These are phyloP conservation scores for Euphrasia arctica DNA, from an alignment of 305 asterid genomes.

Conservation along the genomic window DNA sequence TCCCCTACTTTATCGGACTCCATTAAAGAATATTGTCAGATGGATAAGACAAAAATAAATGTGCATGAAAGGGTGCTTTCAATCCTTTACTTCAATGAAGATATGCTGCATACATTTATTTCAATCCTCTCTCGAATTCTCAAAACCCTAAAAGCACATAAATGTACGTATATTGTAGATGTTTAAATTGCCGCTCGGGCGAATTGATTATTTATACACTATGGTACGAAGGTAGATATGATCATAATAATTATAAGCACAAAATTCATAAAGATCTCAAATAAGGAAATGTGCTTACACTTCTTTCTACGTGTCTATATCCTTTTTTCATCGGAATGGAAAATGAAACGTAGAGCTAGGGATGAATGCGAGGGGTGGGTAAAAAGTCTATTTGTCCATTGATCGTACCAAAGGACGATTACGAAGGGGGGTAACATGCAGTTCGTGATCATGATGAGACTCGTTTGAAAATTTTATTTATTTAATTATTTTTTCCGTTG, in stretches of 20 bases:
- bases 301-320: conserved; percentile 1
- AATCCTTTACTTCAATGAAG: conserved; percentile 24
- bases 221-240: conserved; percentile 2
- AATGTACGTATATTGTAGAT: background rate
- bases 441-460: conserved; percentile 8
- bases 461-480: conserved; percentile 1
- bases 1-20: conserved; percentile 51
- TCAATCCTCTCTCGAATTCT: conserved; percentile 24
- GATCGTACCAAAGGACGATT: conserved; percentile 41
- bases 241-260: background rate
- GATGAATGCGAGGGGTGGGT: conserved; percentile 30
- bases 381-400: conserved; percentile 35
- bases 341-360: conserved; percentile 31
- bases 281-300: conserved; percentile 13
- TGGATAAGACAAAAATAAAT: conserved; percentile 45
- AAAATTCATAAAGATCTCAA: background rate
- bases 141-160: background rate
- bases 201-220: background rate
- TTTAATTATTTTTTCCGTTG: conserved; percentile 3
- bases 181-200: background rate
- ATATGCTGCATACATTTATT: conserved; percentile 18
- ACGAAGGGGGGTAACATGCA: conserved; percentile 60
- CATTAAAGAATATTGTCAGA: conserved; percentile 36
- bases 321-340: background rate
- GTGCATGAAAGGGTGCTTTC: conserved; percentile 35